Base-by-base conservation (phyloP, 192 early-diverging fungal genomes). In the Podila horticola region DNA sequence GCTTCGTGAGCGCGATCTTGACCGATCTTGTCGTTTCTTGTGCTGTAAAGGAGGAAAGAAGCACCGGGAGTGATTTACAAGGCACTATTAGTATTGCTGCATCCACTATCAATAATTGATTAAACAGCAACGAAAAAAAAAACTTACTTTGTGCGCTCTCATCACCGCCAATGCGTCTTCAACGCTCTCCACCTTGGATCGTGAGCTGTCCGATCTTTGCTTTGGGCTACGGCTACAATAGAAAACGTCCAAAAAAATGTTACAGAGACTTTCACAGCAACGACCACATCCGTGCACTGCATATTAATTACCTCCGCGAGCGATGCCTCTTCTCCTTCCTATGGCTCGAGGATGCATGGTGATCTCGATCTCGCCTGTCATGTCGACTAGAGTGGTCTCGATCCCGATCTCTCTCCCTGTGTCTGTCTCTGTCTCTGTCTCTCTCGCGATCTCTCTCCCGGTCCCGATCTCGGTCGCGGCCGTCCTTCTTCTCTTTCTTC, bases 401-500 rank as follows among this genome's bases (percentile, higher is more conserved):
- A 22, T 49, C 63, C n/a, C 48, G 63, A 33, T 50, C 58, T n/a
- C 60, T 60, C 10, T 72, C 58, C 22, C 4, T 58, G n/a, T 59
- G 20, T 0, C 45, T 60, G 5, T 71, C 50, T 24, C 49, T 34
- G 33, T 75, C 65, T 45, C 63, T 58, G 17, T 67, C 58, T 26
- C 31, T 63, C 11, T 66, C 58, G n/a, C 64, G 38, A 51, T 61
- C 60, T 49, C 63, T 58, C 48, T 59, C 45, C 15, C 60, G 45
- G 9, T 72, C 58, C 13, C 75, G 52, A 58, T 69, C 58, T 58
- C 55, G 62, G 29, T 52, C 66, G 12, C 87, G 83, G 60, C 66
- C 58, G 30, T 88, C 76, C 15, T 84, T 82, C 50, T 79, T 65
- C 60, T 87, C 84, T 15, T 72, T 63, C 79, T 88, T 76, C 63